Conservation (phyloP, 305 asterid species). For the Fraxinus angustifolia region DNA sequence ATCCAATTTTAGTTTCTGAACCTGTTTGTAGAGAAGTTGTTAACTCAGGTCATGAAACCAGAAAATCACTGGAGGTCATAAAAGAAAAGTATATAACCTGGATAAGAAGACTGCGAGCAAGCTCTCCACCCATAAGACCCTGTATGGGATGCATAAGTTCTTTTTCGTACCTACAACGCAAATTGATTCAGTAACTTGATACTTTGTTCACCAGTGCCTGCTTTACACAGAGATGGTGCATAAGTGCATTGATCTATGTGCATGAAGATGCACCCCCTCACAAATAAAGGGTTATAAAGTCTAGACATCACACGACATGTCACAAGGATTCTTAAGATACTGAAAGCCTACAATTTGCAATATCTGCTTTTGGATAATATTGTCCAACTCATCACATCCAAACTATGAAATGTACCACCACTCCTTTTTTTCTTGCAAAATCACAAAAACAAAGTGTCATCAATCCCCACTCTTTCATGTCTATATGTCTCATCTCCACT, state of each 20-base stretch:
- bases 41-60: conserved; percentile 32
- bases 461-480: neutral
- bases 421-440: conserved; percentile 1
- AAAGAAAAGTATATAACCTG: conserved; percentile 48
- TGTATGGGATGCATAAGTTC: conserved; percentile 90
- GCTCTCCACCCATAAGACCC: conserved; percentile 90
- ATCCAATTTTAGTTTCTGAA: conserved; percentile 96
- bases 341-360: conserved; percentile 7
- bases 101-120: conserved; percentile 82
- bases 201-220: conserved; percentile 5
- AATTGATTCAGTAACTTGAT: conserved; percentile 16
- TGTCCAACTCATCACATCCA: conserved; percentile 10
- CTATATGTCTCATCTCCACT: neutral
- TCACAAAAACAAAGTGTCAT: neutral
- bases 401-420: conserved; percentile 13
- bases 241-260: conserved; percentile 2
- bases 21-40: conserved; percentile 44
- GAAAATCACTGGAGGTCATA: conserved; percentile 18
- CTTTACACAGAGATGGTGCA: conserved; percentile 11
- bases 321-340: neutral
- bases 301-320: neutral
- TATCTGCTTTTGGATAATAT: conserved; percentile 5
- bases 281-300: neutral
- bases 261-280: conserved; percentile 7
- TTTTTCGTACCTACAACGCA: conserved; percentile 66